Evolutionary conservation across 305 asterid species (phyloP).

Genomic region (Fraxinus angustifolia): DNA sequence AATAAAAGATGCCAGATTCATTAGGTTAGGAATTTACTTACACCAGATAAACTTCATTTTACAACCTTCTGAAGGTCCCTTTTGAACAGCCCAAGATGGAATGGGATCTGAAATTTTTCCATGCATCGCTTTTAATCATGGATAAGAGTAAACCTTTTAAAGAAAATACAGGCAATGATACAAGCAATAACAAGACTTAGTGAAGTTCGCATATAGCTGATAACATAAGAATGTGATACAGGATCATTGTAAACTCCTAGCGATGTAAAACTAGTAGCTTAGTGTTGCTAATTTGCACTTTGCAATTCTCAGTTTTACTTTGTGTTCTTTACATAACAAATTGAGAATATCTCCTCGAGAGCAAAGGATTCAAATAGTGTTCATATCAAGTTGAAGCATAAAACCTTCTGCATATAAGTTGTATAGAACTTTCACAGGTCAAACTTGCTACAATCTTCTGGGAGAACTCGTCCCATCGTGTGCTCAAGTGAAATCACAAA

Average conservation of each 20-base stretch:
- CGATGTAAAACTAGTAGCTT: slow-evolving; percentile 7
- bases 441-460: background rate
- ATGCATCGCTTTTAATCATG: slow-evolving; percentile 23
- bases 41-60: slow-evolving; percentile 91
- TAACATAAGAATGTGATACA: background rate
- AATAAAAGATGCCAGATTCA: slow-evolving; percentile 11
- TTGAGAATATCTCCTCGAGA: background rate
- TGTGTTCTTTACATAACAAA: background rate
- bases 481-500: background rate
- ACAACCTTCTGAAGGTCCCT: slow-evolving; percentile 87
- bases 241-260: background rate
- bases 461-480: background rate
- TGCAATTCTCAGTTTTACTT: background rate
- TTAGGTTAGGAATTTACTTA: slow-evolving; percentile 32
- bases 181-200: background rate
- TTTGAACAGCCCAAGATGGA: slow-evolving; percentile 91
- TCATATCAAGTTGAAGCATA: background rate
- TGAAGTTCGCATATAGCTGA: background rate
- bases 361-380: background rate
- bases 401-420: background rate
- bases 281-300: background rate
- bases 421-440: background rate
- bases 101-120: slow-evolving; percentile 67
- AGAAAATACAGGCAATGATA: background rate
- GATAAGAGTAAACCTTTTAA: slow-evolving; percentile 10